Base-by-base conservation (phyloP, 2,329 filamentous ascomycete species). In the Dactylellina haptotyla region DNA sequence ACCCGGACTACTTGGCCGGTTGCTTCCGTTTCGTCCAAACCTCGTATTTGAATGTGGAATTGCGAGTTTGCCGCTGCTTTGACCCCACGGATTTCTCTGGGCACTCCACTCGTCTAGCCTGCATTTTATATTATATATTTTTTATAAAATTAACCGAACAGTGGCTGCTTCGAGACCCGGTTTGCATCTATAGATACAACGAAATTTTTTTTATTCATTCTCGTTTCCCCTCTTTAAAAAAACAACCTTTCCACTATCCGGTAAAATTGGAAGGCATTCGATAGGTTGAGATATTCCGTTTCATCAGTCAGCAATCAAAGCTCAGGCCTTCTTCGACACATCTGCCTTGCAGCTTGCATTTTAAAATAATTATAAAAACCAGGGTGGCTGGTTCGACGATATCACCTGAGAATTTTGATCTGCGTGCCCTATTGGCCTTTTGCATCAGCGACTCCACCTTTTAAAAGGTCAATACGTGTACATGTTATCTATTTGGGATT, bases 1-100 rank as follows among this genome's bases (percentile, higher is more conserved):
- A n/a, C n/a, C n/a, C n/a, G n/a, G n/a, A n/a, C n/a, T n/a, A n/a
- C 48, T 41, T 18, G 5, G 34, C 26, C 46, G 45, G 58, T 53
- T 37, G 26, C 18, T 63, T 28, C 56, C 46, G 54, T 53, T 37
- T 54, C 26, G 43, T 20, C 32, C 32, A 46, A 54, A 18, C 20
- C 32, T 64, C 45, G 39, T 20, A 20, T 50, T 51, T 10, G 18
- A 46, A 46, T 45, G 30, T n/a, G 45, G n/a, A 56, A 46, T 34
- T 45, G 51, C 62, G 62, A 56, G 51, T 39, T 46, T 56, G 53
- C 57, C 46, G 63, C 28, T 59, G 32, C 54, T 67, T 45, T 59
- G 53, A 53, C 46, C 43, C 34, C 28, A 14, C n/a, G 34, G 43
- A 46, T 45, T 34, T 14, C 32, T 26, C 25, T 12, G 10, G 12